Base-by-base conservation (phyloP, 345 rosid species). In the Mallotus nudiflorus region DNA sequence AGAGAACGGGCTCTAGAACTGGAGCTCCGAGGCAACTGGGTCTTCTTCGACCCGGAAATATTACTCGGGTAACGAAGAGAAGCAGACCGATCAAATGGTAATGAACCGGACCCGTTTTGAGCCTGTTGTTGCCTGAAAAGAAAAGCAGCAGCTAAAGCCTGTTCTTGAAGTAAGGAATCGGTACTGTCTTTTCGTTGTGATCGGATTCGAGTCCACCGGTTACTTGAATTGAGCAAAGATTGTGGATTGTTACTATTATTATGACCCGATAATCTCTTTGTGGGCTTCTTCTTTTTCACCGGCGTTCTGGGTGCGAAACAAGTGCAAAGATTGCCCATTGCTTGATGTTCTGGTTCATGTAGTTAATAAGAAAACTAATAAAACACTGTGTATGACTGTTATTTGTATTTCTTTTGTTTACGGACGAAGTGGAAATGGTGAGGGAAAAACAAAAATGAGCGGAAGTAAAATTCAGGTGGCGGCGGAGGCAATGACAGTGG, bases 1-100 rank as follows among this genome's bases (percentile, higher is more conserved):
- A 92, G 92, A 27, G 97, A 89, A 56, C 97, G 82, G 44, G 98
- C 85, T 72, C 98, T 80, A 12, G 97, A 74, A 73, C 97, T 95
- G 20, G 99, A 90, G 81, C 96, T 95, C 66, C 96, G 83, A 52
- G 98, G 92, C 78, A 95, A 78, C 73, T 82, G 91, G 64, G 70
- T 78, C 81, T 85, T 89, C 83, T 85, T 90, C 20, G 97, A 74
- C 68, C 85, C 74, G 42, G 80, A 37, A 35, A 4, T 42, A 42
- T 78, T 75, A 70, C 76, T 85, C 39, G 89, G 87, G 81, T 82
- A 89, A 57, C 97, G 81, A 14, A 85, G 75, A 0, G 98, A 95
- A 15, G 85, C 57, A 2, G 98, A 92, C 37, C 98, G 93, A 77
- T 90, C 97, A 84, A 92, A 89, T 8, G 87, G 81, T 64, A 82